Evolutionary conservation across 116 monocot species (phyloP).

Genomic region (Zostera marina): DNA sequence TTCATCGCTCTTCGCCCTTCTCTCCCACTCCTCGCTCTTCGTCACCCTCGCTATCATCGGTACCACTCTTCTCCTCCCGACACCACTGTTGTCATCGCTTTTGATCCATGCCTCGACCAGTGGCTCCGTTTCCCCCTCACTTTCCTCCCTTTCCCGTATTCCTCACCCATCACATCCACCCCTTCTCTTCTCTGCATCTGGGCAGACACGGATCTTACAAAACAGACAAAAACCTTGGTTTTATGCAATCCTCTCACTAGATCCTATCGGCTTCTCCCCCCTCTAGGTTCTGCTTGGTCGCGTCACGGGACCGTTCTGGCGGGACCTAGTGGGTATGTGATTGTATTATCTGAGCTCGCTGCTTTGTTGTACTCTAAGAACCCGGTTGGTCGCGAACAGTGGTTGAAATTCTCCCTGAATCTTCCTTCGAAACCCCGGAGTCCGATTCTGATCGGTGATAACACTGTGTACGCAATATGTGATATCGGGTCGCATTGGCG

Average conservation of each 20-base stretch:
- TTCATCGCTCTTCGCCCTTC: conserved; percentile 24
- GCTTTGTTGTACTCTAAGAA: conserved; percentile 50
- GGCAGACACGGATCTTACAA: conserved; percentile 12
- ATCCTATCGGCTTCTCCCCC: conserved; percentile 44
- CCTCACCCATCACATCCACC: conserved; percentile 19
- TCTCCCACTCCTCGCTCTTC: conserved; percentile 22
- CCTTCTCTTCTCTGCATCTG: conserved; percentile 56
- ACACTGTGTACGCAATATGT: conserved; percentile 46
- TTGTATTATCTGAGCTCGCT: conserved; percentile 76
- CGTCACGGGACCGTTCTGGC: conserved; percentile 91
- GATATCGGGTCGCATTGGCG: conserved; percentile 87
- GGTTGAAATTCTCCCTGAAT: conserved; percentile 74
- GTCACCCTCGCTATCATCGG: conserved; percentile 14
- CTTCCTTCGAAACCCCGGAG: conserved; percentile 90
- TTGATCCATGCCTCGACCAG: conserved; percentile 22
- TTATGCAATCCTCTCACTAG: conserved; percentile 69
- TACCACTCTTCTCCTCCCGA: conserved; percentile 20
- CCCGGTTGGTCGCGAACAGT: conserved; percentile 22
- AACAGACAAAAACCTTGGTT: conserved; percentile 33
- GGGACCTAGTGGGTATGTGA: conserved; percentile 26
- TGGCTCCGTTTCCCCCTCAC: conserved; percentile 39
- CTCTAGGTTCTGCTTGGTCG: conserved; percentile 92
- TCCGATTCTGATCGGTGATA: conserved; percentile 38
- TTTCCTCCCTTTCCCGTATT: conserved; percentile 45
- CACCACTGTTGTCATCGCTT: conserved; percentile 23